Evolutionary conservation across 164 flowering plant species (phyloP).

Genomic region (Taxillus chinensis): DNA sequence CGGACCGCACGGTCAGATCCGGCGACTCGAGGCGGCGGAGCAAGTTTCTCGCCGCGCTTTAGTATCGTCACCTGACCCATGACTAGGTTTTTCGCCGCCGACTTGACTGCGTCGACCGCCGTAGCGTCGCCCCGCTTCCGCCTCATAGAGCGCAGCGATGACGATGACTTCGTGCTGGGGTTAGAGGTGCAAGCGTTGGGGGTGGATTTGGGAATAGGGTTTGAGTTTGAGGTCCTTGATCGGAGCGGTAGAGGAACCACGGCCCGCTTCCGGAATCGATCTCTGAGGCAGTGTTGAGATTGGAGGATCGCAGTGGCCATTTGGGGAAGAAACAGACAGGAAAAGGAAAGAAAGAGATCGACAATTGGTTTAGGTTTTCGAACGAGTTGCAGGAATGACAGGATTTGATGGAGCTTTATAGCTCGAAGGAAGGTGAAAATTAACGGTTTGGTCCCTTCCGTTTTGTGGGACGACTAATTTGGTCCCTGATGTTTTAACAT

Average conservation of each 20-base stretch:
- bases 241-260: neutral
- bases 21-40: neutral
- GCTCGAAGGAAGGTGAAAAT: too few relatives aligned
- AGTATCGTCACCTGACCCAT: slow-evolving; percentile 38
- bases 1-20: neutral
- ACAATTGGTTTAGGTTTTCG: slow-evolving; percentile 25
- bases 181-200: slow-evolving; percentile 7
- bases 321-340: slow-evolving; percentile 13
- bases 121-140: slow-evolving; percentile 9
- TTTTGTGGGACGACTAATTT: too few relatives aligned
- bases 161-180: neutral
- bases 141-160: slow-evolving; percentile 3
- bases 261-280: slow-evolving; percentile 2
- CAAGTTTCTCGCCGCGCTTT: slow-evolving; percentile 30
- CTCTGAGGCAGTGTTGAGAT: slow-evolving; percentile 10
- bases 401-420: slow-evolving; percentile 19
- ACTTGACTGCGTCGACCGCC: neutral
- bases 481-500: too few relatives aligned
- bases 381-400: slow-evolving; percentile 44
- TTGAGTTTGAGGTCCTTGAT: neutral
- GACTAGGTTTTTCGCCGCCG: slow-evolving; percentile 19
- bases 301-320: slow-evolving; percentile 22
- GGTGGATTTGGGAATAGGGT: neutral
- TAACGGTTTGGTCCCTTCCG: slow-evolving; percentile 36
- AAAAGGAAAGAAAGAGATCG: slow-evolving; percentile 36